Conservation (phyloP, 2,329 filamentous ascomycete species). For the Fusarium falciforme region DNA sequence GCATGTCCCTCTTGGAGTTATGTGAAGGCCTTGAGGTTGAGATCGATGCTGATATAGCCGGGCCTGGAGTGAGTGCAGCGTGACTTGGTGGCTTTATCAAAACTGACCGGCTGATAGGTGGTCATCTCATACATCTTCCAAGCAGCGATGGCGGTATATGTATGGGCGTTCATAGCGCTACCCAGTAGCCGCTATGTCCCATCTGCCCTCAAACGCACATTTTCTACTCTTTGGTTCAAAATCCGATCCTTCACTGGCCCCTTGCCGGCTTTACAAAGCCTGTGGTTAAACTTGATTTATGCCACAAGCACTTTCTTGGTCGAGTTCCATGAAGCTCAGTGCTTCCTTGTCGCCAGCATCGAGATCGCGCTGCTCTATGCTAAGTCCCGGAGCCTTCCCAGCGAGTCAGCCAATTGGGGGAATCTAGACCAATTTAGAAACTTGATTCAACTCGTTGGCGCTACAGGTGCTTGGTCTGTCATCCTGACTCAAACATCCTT, state of each 20-base stretch:
- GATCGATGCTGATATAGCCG: conserved; percentile 19
- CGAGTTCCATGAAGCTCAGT: conserved; percentile 27
- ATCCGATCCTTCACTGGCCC: background rate
- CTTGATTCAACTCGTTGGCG: background rate
- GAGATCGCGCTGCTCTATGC: conserved; percentile 6
- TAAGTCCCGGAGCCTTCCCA: background rate
- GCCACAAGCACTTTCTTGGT: conserved; percentile 18
- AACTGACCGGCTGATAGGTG: background rate
- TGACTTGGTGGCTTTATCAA: fast-evolving
- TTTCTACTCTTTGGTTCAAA: background rate
- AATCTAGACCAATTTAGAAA: conserved; percentile 5
- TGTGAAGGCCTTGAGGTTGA: conserved; percentile 9
- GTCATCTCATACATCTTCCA: conserved; percentile 23
- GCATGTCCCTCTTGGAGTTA: background rate
- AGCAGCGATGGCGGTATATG: conserved; percentile 8
- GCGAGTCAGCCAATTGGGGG: conserved; percentile 4
- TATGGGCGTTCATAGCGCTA: conserved; percentile 3
- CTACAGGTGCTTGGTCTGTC: conserved; percentile 16
- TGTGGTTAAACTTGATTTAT: background rate
- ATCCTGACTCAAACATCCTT: background rate
- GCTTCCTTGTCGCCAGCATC: conserved; percentile 15
- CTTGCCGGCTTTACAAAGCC: background rate
- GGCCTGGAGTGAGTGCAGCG: conserved; percentile 11
- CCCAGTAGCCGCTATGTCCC: background rate
- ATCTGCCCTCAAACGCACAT: background rate